Evolutionary conservation across 2,329 filamentous ascomycete species (phyloP).

Genomic region (Trichophyton schoenleinii): DNA sequence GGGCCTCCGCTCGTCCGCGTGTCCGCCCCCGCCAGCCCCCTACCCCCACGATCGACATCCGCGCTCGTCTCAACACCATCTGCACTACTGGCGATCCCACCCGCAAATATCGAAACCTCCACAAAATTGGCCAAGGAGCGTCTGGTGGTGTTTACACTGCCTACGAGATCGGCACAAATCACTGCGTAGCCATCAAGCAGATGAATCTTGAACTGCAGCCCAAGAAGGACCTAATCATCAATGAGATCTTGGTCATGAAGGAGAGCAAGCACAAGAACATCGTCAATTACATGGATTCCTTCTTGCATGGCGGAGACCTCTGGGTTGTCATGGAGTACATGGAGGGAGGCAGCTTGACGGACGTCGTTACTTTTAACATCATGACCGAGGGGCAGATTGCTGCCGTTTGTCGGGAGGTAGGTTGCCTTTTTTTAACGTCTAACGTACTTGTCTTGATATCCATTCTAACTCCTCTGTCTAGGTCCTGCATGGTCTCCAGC

Average conservation of each 20-base stretch:
- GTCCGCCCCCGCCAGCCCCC: slow-evolving; percentile 67
- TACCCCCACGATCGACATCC: slow-evolving; percentile 69
- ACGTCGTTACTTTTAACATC: slow-evolving; percentile 98
- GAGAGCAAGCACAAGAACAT: slow-evolving; percentile 97
- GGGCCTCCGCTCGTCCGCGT: slow-evolving; percentile 47
- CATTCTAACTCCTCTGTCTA: slow-evolving; percentile 20
- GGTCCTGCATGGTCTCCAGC: slow-evolving; percentile 81
- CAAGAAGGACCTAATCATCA: slow-evolving; percentile 98
- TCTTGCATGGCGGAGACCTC: slow-evolving; percentile 73
- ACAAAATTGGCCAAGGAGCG: slow-evolving; percentile 93
- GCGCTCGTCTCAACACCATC: slow-evolving; percentile 72
- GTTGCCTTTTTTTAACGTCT: slow-evolving; percentile 13
- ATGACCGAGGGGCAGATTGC: slow-evolving; percentile 98
- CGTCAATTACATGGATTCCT: slow-evolving; percentile 98
- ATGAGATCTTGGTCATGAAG: slow-evolving; percentile 98
- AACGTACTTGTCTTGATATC: slow-evolving; percentile 11
- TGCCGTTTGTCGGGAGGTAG: slow-evolving; percentile 74
- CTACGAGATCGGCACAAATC: slow-evolving; percentile 69
- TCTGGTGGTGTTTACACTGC: slow-evolving; percentile 93
- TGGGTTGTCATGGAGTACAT: slow-evolving; percentile 99
- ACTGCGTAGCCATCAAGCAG: slow-evolving; percentile 94
- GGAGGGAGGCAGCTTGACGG: slow-evolving; percentile 94
- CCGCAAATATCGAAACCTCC: slow-evolving; percentile 72
- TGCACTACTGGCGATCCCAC: slow-evolving; percentile 84
- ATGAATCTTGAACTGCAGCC: slow-evolving; percentile 98